Conservation (phyloP, 1,139 yeast genomes). For the Suhomyces chickasaworum region DNA sequence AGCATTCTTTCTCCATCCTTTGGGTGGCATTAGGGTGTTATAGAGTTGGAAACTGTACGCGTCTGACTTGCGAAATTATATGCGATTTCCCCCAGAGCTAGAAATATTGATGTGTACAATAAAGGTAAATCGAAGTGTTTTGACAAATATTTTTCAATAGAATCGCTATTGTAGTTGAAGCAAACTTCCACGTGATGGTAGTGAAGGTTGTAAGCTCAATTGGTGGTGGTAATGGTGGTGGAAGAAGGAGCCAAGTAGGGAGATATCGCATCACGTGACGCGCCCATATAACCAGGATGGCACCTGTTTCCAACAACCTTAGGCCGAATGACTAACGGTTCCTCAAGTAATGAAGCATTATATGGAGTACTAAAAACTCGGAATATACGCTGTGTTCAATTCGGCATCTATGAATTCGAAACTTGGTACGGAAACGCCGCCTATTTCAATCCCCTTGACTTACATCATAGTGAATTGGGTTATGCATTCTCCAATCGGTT, state of each 20-base stretch:
- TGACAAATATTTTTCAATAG: too few species aligned
- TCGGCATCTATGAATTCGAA: conserved; percentile 65
- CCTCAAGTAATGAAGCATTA: conserved; percentile 20
- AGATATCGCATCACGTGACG: too few species aligned
- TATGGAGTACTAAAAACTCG: conserved; percentile 64
- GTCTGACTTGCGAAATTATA: not conserved
- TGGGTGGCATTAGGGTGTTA: conserved; percentile 62
- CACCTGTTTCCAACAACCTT: not conserved
- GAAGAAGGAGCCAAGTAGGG: too few species aligned
- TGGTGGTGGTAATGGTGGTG: too few species aligned
- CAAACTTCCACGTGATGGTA: too few species aligned
- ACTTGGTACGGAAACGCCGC: conserved; percentile 91
- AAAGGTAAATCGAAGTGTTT: too few species aligned
- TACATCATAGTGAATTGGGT: conserved; percentile 36
- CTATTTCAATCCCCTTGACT: conserved; percentile 50
- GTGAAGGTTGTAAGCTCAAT: too few species aligned
- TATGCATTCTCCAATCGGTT: conserved; percentile 23
- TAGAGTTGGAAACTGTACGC: not conserved
- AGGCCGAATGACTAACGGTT: conserved; percentile 10
- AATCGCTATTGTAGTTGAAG: too few species aligned
- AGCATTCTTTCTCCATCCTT: conserved; percentile 79
- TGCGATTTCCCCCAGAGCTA: not conserved
- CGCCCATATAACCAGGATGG: not conserved
- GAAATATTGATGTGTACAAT: too few species aligned
- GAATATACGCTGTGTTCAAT: conserved; percentile 64